phyloP scores from a whole-genome alignment of 768 basidiomycete genomes.

The Jaapia argillacea region DNA sequence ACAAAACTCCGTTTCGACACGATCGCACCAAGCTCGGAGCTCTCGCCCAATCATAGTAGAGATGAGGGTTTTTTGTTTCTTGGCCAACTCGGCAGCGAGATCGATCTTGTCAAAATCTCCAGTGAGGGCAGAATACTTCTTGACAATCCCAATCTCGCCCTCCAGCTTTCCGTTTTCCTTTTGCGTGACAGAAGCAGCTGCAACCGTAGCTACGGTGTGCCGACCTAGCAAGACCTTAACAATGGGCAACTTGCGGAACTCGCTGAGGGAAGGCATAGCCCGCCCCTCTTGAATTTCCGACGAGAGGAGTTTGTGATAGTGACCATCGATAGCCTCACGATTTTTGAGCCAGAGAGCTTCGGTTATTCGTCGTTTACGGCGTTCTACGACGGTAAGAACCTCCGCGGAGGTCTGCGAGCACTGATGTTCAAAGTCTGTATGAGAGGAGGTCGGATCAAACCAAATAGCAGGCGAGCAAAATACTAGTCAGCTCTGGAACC shows the following conservation, averaged over 20 bases:
- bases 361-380: not conserved
- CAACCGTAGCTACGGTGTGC: not conserved
- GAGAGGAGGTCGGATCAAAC: no score
- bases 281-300: no score
- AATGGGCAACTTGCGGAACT: not conserved
- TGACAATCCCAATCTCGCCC: no score
- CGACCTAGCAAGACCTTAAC: not conserved
- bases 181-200: not conserved
- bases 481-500: no score
- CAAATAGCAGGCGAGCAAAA: no score
- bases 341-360: not conserved
- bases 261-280: not conserved
- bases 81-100: not conserved
- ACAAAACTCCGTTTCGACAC: no score
- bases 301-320: not conserved
- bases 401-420: no score
- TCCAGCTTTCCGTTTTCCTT: no score
- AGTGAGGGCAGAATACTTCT: no score
- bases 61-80: not conserved
- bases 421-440: no score
- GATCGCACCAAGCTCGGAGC: no score
- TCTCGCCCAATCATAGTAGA: no score
- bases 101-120: not conserved
- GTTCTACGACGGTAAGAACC: not conserved
- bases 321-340: not conserved